Evolutionary conservation across 1,284 basidiomycete genomes (phyloP), one percentile per base, ranked within the genome.

Genomic region (Bondarzewia mesenterica): DNA sequence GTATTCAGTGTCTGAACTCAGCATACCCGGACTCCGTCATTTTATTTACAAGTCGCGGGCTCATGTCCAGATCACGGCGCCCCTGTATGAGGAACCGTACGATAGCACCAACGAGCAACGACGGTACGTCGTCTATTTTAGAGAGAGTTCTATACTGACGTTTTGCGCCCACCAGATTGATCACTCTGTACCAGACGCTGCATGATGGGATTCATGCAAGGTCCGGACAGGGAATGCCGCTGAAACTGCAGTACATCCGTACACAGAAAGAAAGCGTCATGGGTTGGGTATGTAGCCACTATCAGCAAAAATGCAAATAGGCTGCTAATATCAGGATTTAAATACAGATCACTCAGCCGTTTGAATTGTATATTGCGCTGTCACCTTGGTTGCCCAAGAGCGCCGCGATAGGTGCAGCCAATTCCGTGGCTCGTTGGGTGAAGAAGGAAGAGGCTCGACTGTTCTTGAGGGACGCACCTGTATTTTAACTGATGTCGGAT

Each of bases 31-130:
- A 0, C 67, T 99, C 22, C 78, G 89, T 23, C 95, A 99, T 65
- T 99, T 98, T 61, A 69, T 96, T 46, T 98, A 96, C 73, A 97
- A 96, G 68, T 91, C 89, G 16, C 77, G 91, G 16, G 70, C 80
- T 15, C 80, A 90, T 56, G 91, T 97, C 16, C 95, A 98, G 62
- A 75, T 95, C 27, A 96, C 93, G 0, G 72, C 77, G 54, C 92
- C 94, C 0, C 65, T 68, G 15, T 93, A 85, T 63, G 90, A 93
- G 58, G 86, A 86, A 25, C 85, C 89, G 2, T 97, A 96, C 62
- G 76, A 82, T 41, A 68, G 68, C 36, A 54, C 70, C 0, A 73
- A 79, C 47, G 78, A 82, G 53, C 75, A 71, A 50, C 69, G 79
- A 54, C 75, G 85, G 83, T 83, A 53, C 21, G 67, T 55, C 7